These are phyloP conservation scores for Copromyces sp. DNA, from an alignment of 495 filamentous ascomycete genomes.

Conservation along the genomic window DNA sequence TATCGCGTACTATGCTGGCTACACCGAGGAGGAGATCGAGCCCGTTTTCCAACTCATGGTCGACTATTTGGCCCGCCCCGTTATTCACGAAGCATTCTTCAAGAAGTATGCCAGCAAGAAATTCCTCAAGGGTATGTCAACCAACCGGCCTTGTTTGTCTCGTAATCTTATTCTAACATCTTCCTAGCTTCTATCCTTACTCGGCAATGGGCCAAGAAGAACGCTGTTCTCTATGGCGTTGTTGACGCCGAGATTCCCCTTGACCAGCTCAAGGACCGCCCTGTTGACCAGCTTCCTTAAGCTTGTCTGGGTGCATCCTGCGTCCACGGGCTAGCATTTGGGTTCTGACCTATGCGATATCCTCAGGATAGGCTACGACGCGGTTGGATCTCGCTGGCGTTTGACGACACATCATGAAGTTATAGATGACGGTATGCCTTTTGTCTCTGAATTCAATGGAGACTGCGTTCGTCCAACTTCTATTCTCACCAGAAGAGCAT, in stretches of 20 bases:
- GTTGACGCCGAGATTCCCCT: slow-evolving; percentile 28
- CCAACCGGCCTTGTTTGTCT: not conserved
- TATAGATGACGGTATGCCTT: slow-evolving; percentile 15
- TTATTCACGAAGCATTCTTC: slow-evolving; percentile 93
- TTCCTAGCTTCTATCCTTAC: slow-evolving; percentile 77
- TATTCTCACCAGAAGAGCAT: slow-evolving; percentile 7
- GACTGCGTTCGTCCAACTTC: not conserved
- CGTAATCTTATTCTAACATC: slow-evolving; percentile 9
- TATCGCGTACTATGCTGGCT: slow-evolving; percentile 86
- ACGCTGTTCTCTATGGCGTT: slow-evolving; percentile 39
- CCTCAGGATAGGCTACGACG: slow-evolving; percentile 19
- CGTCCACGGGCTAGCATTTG: not conserved
- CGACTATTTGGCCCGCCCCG: slow-evolving; percentile 81
- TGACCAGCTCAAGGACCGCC: slow-evolving; percentile 23
- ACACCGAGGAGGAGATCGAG: slow-evolving; percentile 82
- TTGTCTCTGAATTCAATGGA: slow-evolving; percentile 9
- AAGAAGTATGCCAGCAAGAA: slow-evolving; percentile 99
- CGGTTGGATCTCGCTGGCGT: slow-evolving; percentile 21
- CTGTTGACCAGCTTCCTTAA: not conserved
- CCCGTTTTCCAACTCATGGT: slow-evolving; percentile 92
- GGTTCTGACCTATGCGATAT: not conserved
- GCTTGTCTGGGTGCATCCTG: not conserved
- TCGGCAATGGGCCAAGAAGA: slow-evolving; percentile 84
- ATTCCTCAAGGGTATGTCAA: slow-evolving; percentile 76
- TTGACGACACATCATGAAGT: slow-evolving; percentile 15